A percentile compares a stretch with the other conserved stretches of the same genome.
Conservation (phyloP, 495 filamentous ascomycete species). For the Stereocaulon alpinum region DNA sequence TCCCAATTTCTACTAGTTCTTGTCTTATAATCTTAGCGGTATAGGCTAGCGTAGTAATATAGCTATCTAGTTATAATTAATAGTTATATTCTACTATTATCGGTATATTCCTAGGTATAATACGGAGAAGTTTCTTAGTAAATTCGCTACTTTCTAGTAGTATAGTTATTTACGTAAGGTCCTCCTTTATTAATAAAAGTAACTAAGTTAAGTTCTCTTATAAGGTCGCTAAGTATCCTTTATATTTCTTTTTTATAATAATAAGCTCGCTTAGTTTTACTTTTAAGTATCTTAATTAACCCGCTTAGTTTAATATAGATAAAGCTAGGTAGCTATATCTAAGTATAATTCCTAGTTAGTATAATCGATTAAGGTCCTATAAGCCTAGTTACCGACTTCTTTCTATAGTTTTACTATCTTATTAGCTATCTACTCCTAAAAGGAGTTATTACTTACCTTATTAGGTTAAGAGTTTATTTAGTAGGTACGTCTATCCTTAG, state of each 20-base stretch:
- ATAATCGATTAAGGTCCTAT: neutral
- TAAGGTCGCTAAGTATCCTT: too few species aligned
- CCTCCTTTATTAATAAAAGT: too few species aligned
- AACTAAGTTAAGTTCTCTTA: too few species aligned
- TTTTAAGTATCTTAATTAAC: neutral
- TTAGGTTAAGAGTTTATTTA: neutral
- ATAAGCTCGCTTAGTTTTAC: neutral
- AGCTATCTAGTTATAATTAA: too few species aligned
- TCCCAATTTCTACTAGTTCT: too few species aligned
- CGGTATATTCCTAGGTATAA: too few species aligned
- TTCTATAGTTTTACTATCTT: neutral
- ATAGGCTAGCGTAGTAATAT: too few species aligned
- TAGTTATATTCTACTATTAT: too few species aligned
- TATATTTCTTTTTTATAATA: neutral
- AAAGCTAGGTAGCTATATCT: neutral
- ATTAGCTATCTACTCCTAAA: neutral
- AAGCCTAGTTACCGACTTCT: neutral
- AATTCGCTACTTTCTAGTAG: too few species aligned
- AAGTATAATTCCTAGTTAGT: neutral
- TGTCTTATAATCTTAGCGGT: too few species aligned
- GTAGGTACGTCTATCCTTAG: neutral
- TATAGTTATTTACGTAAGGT: too few species aligned
- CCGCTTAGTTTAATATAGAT: neutral
- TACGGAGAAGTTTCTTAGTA: too few species aligned
- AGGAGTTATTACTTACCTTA: neutral